Evolutionary conservation across 192 early-diverging fungal species (phyloP), one percentile per base, ranked within the genome.

Genomic region (Coemansia sp.): DNA sequence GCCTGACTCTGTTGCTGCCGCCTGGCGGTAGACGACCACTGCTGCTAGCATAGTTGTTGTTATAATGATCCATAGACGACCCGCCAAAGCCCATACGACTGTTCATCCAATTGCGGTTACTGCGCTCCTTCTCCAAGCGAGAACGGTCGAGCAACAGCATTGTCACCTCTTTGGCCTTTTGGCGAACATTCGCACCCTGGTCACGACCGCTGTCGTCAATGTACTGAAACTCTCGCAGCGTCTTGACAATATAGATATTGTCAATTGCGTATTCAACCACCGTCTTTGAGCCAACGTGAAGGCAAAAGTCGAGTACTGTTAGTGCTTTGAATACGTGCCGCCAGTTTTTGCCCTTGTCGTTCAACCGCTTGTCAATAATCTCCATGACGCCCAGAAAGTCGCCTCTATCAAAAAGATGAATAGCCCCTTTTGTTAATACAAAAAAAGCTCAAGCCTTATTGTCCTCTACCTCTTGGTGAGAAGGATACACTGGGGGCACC

Each of bases 321-420:
- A 99, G 83, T 2, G 93, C 89, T 86, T 99, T 99, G 78, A 93
- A 98, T 32, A 99, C 96, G 80, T 99, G 97, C 63, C 96, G 85
- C 97, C 97, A 99, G 84, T 96, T 91, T 83, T 95, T 96, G 40
- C 97, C 97, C 70, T 90, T 91, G 82, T 99, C 97, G 71, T 98
- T 97, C 74, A 99, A 83, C 9, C 96, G 88, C 86, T 97, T 98
- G 75, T 99, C 96, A 32, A 99, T 73, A 80, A 99, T 95, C 70
- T 97, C 94, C 96, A 99, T 98, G 58, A 99, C 93, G 67, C 94
- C 96, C 64, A 94, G 58, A 87, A 95, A 97, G 51, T 94, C 92
- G 53, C 89, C 89, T 51, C 96, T 83, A 78, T 39, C 20, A 65
- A 27, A 27, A 27, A 24, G 1, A 48, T 2, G 8, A 91, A 70